Evolutionary conservation across 805 yeast species (phyloP).

Genomic region (Candida pseudoglaebosa): DNA sequence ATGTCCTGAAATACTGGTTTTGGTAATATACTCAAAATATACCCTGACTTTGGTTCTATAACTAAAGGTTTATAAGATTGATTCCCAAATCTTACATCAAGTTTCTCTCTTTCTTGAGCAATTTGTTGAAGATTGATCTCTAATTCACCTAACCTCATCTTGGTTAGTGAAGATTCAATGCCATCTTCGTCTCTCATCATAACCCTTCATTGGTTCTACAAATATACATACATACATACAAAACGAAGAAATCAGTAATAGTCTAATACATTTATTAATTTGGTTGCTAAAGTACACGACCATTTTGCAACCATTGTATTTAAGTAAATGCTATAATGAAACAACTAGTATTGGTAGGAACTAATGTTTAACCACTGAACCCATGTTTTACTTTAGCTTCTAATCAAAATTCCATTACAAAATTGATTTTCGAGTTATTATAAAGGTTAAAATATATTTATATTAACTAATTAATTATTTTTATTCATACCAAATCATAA

Average conservation of each 20-base stretch:
- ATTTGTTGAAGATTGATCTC: neutral
- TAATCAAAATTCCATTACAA: too few relatives aligned
- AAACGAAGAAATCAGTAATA: too few relatives aligned
- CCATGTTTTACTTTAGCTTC: too few relatives aligned
- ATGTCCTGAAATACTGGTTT: slow-evolving; percentile 1
- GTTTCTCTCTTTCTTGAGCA: neutral
- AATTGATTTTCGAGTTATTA: too few relatives aligned
- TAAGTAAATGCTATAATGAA: too few relatives aligned
- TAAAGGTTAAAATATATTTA: too few relatives aligned
- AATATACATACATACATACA: too few relatives aligned
- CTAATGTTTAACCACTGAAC: too few relatives aligned
- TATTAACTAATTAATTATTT: neutral
- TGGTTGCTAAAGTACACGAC: too few relatives aligned
- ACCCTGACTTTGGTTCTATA: neutral
- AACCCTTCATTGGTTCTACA: neutral
- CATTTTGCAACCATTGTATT: too few relatives aligned
- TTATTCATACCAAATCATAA: slow-evolving; percentile 17
- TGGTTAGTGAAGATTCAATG: neutral
- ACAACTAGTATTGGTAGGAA: too few relatives aligned
- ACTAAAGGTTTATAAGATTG: neutral
- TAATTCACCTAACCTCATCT: neutral
- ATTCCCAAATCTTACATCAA: neutral
- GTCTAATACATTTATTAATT: too few relatives aligned
- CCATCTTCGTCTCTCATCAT: neutral
- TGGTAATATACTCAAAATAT: slow-evolving; percentile 2